Percentiles rank a stretch among this genome's conserved stretches.
phyloP scores from a whole-genome alignment of 2,329 filamentous ascomycete genomes.

The Colletotrichum musicola region DNA sequence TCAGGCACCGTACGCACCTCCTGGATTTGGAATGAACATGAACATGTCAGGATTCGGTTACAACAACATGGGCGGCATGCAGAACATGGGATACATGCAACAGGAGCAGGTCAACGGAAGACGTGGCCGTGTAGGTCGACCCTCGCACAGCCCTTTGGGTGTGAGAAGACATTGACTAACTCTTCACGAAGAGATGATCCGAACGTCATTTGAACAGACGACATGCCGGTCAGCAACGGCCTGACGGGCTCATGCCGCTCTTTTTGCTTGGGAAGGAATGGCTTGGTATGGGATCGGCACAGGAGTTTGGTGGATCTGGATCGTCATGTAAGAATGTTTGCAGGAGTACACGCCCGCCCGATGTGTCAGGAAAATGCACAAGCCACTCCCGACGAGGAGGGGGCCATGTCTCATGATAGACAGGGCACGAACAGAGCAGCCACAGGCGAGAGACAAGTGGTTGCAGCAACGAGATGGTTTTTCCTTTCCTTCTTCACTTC shows the following conservation, averaged over 20 bases:
- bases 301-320: slow-evolving; percentile 39
- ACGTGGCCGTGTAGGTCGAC: slow-evolving; percentile 69
- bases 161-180: slow-evolving; percentile 30
- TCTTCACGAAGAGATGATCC: slow-evolving; percentile 31
- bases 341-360: slow-evolving; percentile 36
- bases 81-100: slow-evolving; percentile 65
- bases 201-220: slow-evolving; percentile 22
- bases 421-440: slow-evolving; percentile 29
- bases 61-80: slow-evolving; percentile 58
- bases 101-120: slow-evolving; percentile 69
- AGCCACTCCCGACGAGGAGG: slow-evolving; percentile 36
- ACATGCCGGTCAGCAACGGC: slow-evolving; percentile 30
- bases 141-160: slow-evolving; percentile 42
- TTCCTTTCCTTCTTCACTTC: slow-evolving; percentile 36
- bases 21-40: slow-evolving; percentile 64
- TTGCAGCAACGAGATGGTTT: slow-evolving; percentile 37
- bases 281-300: slow-evolving; percentile 39
- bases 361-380: slow-evolving; percentile 39
- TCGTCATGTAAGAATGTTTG: slow-evolving; percentile 40
- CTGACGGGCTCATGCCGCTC: slow-evolving; percentile 38
- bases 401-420: slow-evolving; percentile 39
- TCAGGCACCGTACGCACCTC: slow-evolving; percentile 60
- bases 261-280: slow-evolving; percentile 34
- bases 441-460: slow-evolving; percentile 31
- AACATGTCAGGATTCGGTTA: slow-evolving; percentile 61